Evolutionary conservation across 2,329 filamentous ascomycete species (phyloP).

Genomic region (Nothophoma quercina): DNA sequence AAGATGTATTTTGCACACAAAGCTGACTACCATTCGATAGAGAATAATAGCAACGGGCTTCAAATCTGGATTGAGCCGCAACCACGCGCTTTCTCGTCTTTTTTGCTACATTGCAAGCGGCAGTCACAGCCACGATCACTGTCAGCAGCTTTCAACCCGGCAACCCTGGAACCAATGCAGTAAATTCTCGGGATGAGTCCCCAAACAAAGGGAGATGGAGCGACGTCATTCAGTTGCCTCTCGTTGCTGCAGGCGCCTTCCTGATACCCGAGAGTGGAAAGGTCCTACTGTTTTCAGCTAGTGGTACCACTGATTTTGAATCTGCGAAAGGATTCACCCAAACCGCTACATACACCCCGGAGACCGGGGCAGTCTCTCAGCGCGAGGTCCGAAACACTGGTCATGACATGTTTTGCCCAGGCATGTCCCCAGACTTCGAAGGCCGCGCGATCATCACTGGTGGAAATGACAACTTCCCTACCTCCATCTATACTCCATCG

Average conservation of each 20-base stretch:
- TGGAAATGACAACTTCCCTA: slow-evolving; percentile 58
- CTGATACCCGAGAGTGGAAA: background rate
- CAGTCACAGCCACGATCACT: background rate
- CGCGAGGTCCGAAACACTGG: slow-evolving; percentile 51
- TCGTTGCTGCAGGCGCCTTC: background rate
- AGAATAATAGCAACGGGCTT: no score
- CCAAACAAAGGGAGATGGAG: background rate
- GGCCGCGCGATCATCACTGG: slow-evolving; percentile 64
- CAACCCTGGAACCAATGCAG: background rate
- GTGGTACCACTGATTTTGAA: background rate
- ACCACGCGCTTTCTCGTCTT: background rate
- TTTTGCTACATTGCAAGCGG: background rate
- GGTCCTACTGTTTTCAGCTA: background rate
- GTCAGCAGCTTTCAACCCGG: background rate
- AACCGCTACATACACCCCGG: slow-evolving; percentile 43
- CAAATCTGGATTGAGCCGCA: no score
- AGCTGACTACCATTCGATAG: no score
- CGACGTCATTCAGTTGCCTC: background rate
- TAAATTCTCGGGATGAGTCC: background rate
- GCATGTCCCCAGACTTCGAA: slow-evolving; percentile 58
- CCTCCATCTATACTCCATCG: slow-evolving; percentile 53
- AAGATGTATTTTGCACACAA: no score
- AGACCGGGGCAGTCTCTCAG: slow-evolving; percentile 30
- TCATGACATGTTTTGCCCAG: slow-evolving; percentile 67
- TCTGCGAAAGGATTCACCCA: slow-evolving; percentile 32